Conservation (phyloP, 2,329 filamentous ascomycete species). For the Curvularia spicifera region DNA sequence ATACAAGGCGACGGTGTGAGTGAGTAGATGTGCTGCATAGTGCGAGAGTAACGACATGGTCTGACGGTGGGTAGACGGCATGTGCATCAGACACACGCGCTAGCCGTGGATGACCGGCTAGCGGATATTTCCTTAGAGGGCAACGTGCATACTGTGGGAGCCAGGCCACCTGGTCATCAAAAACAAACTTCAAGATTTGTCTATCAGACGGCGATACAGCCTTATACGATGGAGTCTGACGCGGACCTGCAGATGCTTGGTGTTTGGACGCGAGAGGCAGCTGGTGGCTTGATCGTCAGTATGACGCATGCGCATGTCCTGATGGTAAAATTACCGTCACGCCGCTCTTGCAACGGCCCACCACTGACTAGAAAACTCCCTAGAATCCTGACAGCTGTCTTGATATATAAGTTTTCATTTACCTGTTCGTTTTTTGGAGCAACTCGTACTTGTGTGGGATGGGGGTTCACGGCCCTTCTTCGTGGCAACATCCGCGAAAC, state of each 20-base stretch:
- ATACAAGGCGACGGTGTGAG: neutral
- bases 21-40: neutral
- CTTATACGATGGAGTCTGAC: neutral
- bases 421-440: neutral
- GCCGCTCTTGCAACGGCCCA: neutral
- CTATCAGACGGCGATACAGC: neutral
- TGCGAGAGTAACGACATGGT: neutral
- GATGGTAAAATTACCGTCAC: slow-evolving; percentile 1
- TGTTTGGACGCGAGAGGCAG: neutral
- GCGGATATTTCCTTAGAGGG: neutral
- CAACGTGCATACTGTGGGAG: neutral
- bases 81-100: neutral
- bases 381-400: neutral
- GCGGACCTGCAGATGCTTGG: neutral
- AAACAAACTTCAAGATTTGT: neutral
- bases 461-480: neutral
- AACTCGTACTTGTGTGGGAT: neutral
- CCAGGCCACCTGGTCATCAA: neutral
- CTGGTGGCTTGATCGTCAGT: neutral
- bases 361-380: neutral
- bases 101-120: slow-evolving; percentile 4
- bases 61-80: neutral
- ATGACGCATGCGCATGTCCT: slow-evolving; percentile 4
- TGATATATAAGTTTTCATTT: neutral
- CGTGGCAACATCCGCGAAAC: slow-evolving; percentile 1